These are phyloP conservation scores for Dendrobium chrysotoxum DNA, from an alignment of 106 monocot genomes.

Conservation along the genomic window DNA sequence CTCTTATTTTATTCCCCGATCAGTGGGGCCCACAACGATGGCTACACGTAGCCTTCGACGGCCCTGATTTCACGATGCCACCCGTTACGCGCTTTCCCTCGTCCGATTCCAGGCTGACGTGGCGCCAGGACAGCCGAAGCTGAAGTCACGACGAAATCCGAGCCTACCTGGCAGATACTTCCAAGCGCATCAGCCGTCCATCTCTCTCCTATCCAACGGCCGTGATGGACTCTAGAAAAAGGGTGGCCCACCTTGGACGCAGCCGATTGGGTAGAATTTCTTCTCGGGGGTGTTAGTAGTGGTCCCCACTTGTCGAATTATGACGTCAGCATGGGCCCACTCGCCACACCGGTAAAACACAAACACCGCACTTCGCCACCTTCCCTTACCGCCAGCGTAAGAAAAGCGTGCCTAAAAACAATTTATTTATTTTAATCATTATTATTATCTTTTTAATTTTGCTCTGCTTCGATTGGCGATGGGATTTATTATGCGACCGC, in stretches of 20 bases:
- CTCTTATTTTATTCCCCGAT: neutral
- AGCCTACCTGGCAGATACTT: slow-evolving; percentile 9
- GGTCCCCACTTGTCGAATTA: neutral
- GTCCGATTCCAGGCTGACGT: neutral
- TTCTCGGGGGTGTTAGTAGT: neutral
- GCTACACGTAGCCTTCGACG: neutral
- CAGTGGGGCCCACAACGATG: neutral
- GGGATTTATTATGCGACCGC: neutral
- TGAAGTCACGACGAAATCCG: neutral
- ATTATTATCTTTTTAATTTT: neutral
- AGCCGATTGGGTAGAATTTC: slow-evolving; percentile 6
- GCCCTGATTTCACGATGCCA: neutral
- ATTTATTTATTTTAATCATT: neutral
- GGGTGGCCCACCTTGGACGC: neutral
- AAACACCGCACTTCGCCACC: slow-evolving; percentile 3
- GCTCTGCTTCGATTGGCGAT: neutral
- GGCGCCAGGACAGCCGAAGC: neutral
- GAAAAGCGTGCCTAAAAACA: slow-evolving; percentile 4
- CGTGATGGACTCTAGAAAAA: neutral
- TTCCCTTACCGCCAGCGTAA: slow-evolving; percentile 4
- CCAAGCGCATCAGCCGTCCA: neutral
- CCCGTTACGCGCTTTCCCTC: neutral
- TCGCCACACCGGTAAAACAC: neutral
- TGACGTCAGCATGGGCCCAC: slow-evolving; percentile 1
- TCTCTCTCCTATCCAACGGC: neutral